Conservation (phyloP, 2,329 filamentous ascomycete species). For the Hypoxylon sp. region DNA sequence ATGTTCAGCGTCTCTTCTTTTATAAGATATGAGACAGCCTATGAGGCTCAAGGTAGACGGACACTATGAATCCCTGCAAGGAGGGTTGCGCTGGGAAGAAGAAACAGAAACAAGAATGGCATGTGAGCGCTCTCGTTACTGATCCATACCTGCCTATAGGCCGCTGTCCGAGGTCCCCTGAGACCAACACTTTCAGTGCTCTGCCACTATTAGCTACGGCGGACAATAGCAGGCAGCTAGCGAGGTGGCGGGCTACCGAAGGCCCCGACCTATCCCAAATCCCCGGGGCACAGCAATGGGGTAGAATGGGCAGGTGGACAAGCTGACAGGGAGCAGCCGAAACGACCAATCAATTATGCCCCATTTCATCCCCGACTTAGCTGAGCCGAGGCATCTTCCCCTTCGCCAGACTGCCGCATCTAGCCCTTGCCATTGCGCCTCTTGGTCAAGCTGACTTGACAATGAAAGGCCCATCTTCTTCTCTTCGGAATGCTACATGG, state of each 20-base stretch:
- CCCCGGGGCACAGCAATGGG: not conserved
- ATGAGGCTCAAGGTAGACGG: slow-evolving; percentile 1
- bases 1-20: not conserved
- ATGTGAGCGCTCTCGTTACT: not conserved
- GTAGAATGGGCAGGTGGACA: slow-evolving; percentile 1
- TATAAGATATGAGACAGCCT: not conserved
- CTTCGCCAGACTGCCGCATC: too few species aligned
- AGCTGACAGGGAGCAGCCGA: slow-evolving; percentile 7
- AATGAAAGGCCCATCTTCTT: slow-evolving; percentile 11
- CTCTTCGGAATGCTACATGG: not conserved
- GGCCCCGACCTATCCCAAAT: not conserved
- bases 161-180: not conserved
- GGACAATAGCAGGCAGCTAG: not conserved
- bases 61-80: not conserved
- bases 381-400: slow-evolving; percentile 26
- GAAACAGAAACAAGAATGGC: not conserved
- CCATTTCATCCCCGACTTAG: not conserved
- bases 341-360: slow-evolving; percentile 20
- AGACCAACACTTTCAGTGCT: not conserved
- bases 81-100: not conserved
- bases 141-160: not conserved
- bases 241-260: not conserved
- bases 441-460: slow-evolving; percentile 13
- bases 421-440: not conserved
- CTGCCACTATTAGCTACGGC: not conserved